phyloP scores from a whole-genome alignment of 371 early-diverging fungal genomes.

The Saksenaea oblongispora region DNA sequence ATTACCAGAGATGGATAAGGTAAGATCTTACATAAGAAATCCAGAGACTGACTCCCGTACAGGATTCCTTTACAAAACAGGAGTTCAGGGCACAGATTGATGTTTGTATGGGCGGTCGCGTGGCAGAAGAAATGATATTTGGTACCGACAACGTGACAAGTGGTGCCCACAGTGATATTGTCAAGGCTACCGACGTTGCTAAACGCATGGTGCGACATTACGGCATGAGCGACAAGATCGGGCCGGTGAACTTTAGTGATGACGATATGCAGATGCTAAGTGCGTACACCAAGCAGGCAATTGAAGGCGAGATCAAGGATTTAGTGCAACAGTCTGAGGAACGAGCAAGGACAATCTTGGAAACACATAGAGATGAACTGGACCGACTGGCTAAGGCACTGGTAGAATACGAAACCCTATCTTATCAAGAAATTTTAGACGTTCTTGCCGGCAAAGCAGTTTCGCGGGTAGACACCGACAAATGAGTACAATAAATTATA shows the following conservation, averaged over 20 bases:
- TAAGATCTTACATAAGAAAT: conserved; percentile 1
- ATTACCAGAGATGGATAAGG: conserved; percentile 88
- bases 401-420: conserved; percentile 92
- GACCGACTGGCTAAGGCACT: conserved; percentile 91
- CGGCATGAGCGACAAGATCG: conserved; percentile 90
- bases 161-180: conserved; percentile 87
- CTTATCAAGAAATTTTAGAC: conserved; percentile 82
- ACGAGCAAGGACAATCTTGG: conserved; percentile 74
- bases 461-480: conserved; percentile 21
- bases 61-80: conserved; percentile 69
- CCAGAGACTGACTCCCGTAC: not conserved
- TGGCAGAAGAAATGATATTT: conserved; percentile 91
- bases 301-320: conserved; percentile 79
- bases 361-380: conserved; percentile 79
- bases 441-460: conserved; percentile 74
- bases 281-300: conserved; percentile 65
- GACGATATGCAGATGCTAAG: conserved; percentile 75
- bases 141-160: conserved; percentile 89
- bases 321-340: conserved; percentile 50
- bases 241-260: conserved; percentile 50
- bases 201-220: conserved; percentile 84
- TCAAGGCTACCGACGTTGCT: conserved; percentile 86
- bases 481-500: conserved; percentile 5
- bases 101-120: conserved; percentile 93
- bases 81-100: conserved; percentile 87